Conservation (phyloP, 768 basidiomycete species). For the Heimioporus sp. region DNA sequence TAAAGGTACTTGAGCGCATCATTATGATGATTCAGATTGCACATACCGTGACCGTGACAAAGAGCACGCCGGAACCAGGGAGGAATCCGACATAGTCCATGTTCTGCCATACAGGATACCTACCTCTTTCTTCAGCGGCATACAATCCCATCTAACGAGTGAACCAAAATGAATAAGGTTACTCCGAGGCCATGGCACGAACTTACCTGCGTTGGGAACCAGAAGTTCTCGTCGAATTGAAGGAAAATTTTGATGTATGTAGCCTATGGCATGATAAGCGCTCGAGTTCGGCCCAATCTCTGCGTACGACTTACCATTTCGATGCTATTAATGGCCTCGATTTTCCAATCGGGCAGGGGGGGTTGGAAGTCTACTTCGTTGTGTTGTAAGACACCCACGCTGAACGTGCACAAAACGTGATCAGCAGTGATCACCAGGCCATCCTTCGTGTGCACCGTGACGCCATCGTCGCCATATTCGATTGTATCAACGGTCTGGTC, state of each 20-base stretch:
- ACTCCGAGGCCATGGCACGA: no score
- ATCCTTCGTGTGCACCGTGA: slow-evolving; percentile 45
- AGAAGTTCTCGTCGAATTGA: slow-evolving; percentile 61
- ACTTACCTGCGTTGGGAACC: slow-evolving; percentile 45
- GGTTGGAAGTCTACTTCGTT: slow-evolving; percentile 58
- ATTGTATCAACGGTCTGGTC: slow-evolving; percentile 52
- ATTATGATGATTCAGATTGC: not conserved
- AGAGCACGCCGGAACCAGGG: slow-evolving; percentile 53
- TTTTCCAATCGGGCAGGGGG: slow-evolving; percentile 54
- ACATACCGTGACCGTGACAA: slow-evolving; percentile 28
- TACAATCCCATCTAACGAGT: slow-evolving; percentile 43
- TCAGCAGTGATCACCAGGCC: slow-evolving; percentile 49
- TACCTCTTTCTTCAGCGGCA: slow-evolving; percentile 55
- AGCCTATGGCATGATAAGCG: slow-evolving; percentile 27
- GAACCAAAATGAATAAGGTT: not conserved
- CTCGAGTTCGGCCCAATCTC: not conserved
- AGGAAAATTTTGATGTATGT: slow-evolving; percentile 70
- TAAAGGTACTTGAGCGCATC: slow-evolving; percentile 17
- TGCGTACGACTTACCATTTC: slow-evolving; percentile 43
- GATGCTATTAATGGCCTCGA: slow-evolving; percentile 61
- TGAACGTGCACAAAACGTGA: slow-evolving; percentile 66
- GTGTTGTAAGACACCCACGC: slow-evolving; percentile 67
- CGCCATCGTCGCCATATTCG: slow-evolving; percentile 41
- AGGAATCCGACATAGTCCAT: slow-evolving; percentile 57
- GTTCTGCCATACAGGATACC: slow-evolving; percentile 68